These are phyloP conservation scores for Sarocladium oryzae DNA, from an alignment of 2,329 filamentous ascomycete species.

Conservation along the genomic window DNA sequence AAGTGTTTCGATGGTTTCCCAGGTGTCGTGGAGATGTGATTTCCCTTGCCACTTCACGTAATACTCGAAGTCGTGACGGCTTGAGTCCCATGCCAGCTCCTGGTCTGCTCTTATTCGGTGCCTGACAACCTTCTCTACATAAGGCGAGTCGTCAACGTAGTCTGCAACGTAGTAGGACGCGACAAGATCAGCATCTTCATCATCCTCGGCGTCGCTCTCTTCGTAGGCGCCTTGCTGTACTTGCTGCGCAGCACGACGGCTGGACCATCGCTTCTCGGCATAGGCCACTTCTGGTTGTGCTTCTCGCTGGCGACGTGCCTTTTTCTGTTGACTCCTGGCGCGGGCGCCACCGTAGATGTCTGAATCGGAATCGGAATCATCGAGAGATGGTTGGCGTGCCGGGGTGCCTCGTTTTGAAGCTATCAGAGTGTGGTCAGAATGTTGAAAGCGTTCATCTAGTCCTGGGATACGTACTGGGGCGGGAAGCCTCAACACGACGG, in stretches of 20 bases:
- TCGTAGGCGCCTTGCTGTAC: slow-evolving; percentile 57
- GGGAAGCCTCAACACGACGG: slow-evolving; percentile 59
- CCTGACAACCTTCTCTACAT: slow-evolving; percentile 86
- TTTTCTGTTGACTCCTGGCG: slow-evolving; percentile 63
- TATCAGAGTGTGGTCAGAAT: slow-evolving; percentile 20
- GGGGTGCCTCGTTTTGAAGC: slow-evolving; percentile 57
- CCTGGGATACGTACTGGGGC: slow-evolving; percentile 51
- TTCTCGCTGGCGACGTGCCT: slow-evolving; percentile 67
- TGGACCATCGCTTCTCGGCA: slow-evolving; percentile 86
- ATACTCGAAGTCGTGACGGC: slow-evolving; percentile 76
- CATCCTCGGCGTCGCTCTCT: slow-evolving; percentile 59
- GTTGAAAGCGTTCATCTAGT: slow-evolving; percentile 5
- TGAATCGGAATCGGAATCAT: slow-evolving; percentile 63
- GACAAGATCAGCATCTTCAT: slow-evolving; percentile 48
- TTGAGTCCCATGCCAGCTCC: slow-evolving; percentile 50
- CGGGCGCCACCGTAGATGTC: slow-evolving; percentile 71
- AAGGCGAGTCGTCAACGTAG: slow-evolving; percentile 71
- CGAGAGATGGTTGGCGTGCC: slow-evolving; percentile 43
- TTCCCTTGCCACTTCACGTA: slow-evolving; percentile 96
- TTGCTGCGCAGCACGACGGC: slow-evolving; percentile 74
- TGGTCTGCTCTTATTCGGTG: slow-evolving; percentile 70
- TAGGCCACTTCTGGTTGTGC: slow-evolving; percentile 59
- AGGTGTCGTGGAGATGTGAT: slow-evolving; percentile 92
- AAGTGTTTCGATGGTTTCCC: slow-evolving; percentile 75
- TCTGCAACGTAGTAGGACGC: slow-evolving; percentile 64